A percentile compares a stretch with the other conserved stretches of the same genome.
Conservation (phyloP, 805 yeast genomes). For the Trichomonascus vanleenenianus region DNA sequence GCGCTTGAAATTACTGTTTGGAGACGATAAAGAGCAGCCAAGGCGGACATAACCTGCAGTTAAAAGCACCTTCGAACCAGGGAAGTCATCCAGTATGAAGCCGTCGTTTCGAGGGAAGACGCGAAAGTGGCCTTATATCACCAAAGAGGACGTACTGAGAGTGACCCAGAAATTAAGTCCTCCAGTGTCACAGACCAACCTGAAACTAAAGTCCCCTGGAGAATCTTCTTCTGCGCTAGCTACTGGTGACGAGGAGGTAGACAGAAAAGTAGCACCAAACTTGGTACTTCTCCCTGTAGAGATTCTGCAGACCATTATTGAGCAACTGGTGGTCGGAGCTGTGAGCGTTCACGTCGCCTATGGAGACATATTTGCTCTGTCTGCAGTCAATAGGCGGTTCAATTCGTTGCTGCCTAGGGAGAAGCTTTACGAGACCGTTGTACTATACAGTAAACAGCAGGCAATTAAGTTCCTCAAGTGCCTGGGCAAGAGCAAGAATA, state of each 20-base stretch:
- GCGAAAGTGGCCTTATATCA: no score
- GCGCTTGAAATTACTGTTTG: no score
- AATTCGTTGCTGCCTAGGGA: conserved; percentile 2
- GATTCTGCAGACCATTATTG: conserved; percentile 6
- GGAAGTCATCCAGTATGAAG: no score
- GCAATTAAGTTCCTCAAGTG: conserved; percentile 9
- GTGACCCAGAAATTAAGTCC: no score
- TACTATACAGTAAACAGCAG: conserved; percentile 6
- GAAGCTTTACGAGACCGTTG: conserved; percentile 6
- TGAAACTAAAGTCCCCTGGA: no score
- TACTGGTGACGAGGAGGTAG: background rate
- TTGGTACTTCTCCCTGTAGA: conserved; percentile 7
- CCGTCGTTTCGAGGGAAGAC: no score
- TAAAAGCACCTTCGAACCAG: no score
- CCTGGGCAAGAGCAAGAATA: conserved; percentile 4
- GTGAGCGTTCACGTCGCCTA: background rate
- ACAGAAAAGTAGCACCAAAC: background rate
- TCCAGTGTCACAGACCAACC: no score
- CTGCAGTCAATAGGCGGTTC: conserved; percentile 5
- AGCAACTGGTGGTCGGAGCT: background rate
- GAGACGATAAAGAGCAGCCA: no score
- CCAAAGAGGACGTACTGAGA: no score
- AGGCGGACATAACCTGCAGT: no score
- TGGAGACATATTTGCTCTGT: conserved; percentile 3
- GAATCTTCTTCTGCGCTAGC: background rate